Percentiles rank a stretch among this genome's conserved stretches.
Conservation (phyloP, 495 filamentous ascomycete genomes). For the Clohesyomyces aquaticus region DNA sequence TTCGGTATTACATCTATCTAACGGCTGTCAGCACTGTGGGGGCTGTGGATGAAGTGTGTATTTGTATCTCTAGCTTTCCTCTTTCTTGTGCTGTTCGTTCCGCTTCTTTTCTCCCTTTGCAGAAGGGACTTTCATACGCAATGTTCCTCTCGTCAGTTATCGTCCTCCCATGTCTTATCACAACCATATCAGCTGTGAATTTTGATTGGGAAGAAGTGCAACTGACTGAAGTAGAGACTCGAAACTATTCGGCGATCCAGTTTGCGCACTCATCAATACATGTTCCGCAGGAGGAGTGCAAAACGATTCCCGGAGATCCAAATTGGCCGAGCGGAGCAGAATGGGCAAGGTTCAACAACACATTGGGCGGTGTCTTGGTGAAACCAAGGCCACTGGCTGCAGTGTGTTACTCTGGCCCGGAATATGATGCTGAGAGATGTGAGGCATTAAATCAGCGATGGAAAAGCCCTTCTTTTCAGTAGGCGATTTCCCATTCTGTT, state of each 20-base stretch:
- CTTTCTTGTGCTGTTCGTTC: not conserved
- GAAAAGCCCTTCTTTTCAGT: slow-evolving; percentile 23
- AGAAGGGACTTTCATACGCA: not conserved
- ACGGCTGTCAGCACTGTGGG: no score
- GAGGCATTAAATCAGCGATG: slow-evolving; percentile 17
- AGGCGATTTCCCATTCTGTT: not conserved
- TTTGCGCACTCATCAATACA: slow-evolving; percentile 8
- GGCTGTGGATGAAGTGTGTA: not conserved
- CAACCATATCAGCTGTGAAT: slow-evolving; percentile 18
- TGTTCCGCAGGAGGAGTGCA: slow-evolving; percentile 14
- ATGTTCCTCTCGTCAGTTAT: slow-evolving; percentile 17
- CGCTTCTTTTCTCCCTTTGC: not conserved
- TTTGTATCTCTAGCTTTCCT: not conserved
- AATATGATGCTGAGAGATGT: slow-evolving; percentile 22
- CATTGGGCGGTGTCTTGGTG: slow-evolving; percentile 29
- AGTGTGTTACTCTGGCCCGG: slow-evolving; percentile 23
- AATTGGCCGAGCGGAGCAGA: slow-evolving; percentile 32
- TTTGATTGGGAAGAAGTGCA: slow-evolving; percentile 29
- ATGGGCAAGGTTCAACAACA: slow-evolving; percentile 37
- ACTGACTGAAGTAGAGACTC: slow-evolving; percentile 28
- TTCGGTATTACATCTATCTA: no score
- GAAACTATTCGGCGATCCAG: slow-evolving; percentile 25
- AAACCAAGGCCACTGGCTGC: slow-evolving; percentile 27
- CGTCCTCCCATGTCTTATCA: not conserved
- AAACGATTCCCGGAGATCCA: slow-evolving; percentile 23